Evolutionary conservation across 805 yeast species (phyloP), one percentile per base, ranked within the genome.

Genomic region (Spathaspora girioi): DNA sequence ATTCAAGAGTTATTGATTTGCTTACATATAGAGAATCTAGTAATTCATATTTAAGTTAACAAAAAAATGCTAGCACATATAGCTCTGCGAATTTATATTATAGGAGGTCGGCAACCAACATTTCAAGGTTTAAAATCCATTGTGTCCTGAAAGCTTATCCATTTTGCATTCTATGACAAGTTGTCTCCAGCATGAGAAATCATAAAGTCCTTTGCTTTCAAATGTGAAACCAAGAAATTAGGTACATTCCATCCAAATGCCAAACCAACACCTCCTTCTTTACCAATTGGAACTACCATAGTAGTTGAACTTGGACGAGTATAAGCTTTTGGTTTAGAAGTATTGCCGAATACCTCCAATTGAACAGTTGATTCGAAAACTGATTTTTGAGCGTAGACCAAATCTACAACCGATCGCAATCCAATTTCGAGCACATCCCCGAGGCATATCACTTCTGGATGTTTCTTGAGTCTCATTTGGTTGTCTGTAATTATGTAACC

Each of bases 241-340:
- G 76, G 75, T 15, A 61, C 49, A 2, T 52, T 26, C 52, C 58
- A 60, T 10, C 75, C 75, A 51, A 57, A 68, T 0, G 59, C 20
- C 14, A 59, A 40, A 14, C 73, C 75, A 38, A 70, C 70, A 35
- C 76, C 77, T n/a, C 70, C 71, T 2, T 59, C 53, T 42, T 58
- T 65, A 5, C 73, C 67, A 31, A 72, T 60, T 9, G 77, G 76
- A 9, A 70, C 60, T 5, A 68, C 14, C 7, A 56, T 61, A 5
- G 56, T 49, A 6, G 18, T 14, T 12, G 49, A 8, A 1, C 46
- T 15, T 5, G 42, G 52, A n/a, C 27, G 42, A 9, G 27, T 29
- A 43, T 58, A 64, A n/a, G 57, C 27, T 29, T 55, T 55, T 8
- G 61, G 47, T 3, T 40, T 47, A 14, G 52, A 23, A 11, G 49